Conservation (phyloP, 1,139 yeast species). For the Eremothecium coryli region DNA sequence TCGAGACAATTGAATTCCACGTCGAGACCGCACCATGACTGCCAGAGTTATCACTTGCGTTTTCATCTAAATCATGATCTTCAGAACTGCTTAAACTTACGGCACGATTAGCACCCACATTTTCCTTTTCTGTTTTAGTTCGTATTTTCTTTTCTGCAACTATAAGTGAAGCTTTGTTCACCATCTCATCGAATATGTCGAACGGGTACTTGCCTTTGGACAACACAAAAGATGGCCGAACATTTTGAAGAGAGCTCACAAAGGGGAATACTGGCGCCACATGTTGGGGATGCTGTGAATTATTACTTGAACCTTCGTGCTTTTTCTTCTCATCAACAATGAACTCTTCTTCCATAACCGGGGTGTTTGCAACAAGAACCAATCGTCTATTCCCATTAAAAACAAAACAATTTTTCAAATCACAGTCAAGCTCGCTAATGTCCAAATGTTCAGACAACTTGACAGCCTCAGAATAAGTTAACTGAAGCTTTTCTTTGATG, state of each 20-base stretch:
- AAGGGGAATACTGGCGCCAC: conserved; percentile 12
- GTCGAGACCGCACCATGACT: conserved; percentile 1
- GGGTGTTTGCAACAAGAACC: conserved; percentile 11
- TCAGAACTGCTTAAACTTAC: conserved; percentile 5
- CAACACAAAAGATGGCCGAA: conserved; percentile 18
- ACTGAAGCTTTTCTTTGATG: conserved; percentile 9
- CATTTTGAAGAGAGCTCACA: conserved; percentile 14
- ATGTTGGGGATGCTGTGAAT: conserved; percentile 3
- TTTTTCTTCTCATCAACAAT: conserved; percentile 8
- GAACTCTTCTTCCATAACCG: conserved; percentile 12
- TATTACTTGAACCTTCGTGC: conserved; percentile 5
- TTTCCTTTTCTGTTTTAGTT: conserved; percentile 1
- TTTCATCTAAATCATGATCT: conserved; percentile 6
- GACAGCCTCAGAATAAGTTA: conserved; percentile 12
- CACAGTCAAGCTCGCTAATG: conserved; percentile 8
- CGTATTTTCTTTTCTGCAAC: conserved; percentile 15
- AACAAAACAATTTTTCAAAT: conserved; percentile 10
- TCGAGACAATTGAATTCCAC: neutral
- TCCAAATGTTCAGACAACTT: conserved; percentile 4
- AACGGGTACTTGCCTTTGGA: conserved; percentile 22
- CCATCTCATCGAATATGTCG: conserved; percentile 24
- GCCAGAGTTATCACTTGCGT: neutral
- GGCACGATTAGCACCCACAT: neutral
- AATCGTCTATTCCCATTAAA: conserved; percentile 16
- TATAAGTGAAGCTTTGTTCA: conserved; percentile 14